These are phyloP conservation scores for Mallotus repandus DNA, from an alignment of 441 rosid genomes.

Conservation along the genomic window DNA sequence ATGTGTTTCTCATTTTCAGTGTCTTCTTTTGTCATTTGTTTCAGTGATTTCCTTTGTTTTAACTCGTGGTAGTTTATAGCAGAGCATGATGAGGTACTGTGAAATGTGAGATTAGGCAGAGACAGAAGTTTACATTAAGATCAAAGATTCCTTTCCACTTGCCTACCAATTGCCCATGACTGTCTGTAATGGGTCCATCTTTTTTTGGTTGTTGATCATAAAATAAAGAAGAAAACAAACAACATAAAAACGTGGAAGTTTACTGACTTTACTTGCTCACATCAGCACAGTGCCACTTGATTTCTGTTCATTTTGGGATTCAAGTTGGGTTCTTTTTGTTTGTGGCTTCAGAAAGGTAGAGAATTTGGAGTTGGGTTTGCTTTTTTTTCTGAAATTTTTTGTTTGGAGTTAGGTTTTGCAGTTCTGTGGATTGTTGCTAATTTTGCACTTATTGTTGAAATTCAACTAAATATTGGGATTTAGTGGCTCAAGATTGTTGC, in stretches of 20 bases:
- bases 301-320: conserved; percentile 20
- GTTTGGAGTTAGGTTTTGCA: background rate
- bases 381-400: conserved; percentile 13
- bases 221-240: background rate
- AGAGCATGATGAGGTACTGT: background rate
- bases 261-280: conserved; percentile 15
- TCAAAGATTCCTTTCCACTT: conserved; percentile 30
- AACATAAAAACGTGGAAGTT: conserved; percentile 14
- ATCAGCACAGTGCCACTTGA: conserved; percentile 23
- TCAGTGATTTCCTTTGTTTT: background rate
- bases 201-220: conserved; percentile 22
- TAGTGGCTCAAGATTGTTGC: conserved; percentile 11
- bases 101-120: conserved; percentile 6
- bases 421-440: conserved; percentile 15
- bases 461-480: conserved; percentile 4
- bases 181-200: conserved; percentile 19
- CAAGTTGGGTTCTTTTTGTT: conserved; percentile 20
- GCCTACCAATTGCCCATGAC: conserved; percentile 14
- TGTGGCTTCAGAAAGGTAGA: conserved; percentile 18
- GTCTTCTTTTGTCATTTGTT: background rate
- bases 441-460: background rate
- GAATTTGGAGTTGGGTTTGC: conserved; percentile 24
- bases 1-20: conserved; percentile 10
- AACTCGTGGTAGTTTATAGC: background rate
- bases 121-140: background rate